Conservation (phyloP, 768 basidiomycete genomes). For the Mycena epipterygia region DNA sequence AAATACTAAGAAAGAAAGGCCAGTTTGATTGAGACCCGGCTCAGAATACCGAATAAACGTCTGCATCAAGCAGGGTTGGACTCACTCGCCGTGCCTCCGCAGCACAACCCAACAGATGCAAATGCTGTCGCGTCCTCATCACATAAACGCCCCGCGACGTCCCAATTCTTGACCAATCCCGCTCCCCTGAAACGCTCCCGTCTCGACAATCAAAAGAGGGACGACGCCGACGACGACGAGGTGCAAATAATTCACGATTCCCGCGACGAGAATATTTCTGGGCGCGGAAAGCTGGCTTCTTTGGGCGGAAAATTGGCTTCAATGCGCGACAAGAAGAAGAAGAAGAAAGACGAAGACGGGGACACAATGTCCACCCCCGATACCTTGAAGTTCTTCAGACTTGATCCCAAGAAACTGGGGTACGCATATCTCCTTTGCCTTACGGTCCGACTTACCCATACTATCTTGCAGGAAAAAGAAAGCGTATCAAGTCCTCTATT, state of each 20-base stretch:
- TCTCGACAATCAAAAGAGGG: slow-evolving; percentile 12
- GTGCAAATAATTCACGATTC: slow-evolving; percentile 41
- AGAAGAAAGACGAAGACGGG: slow-evolving; percentile 19
- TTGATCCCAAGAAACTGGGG: slow-evolving; percentile 50
- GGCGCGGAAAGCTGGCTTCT: not conserved
- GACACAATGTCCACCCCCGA: slow-evolving; percentile 45
- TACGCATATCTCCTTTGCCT: slow-evolving; percentile 1
- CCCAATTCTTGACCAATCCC: slow-evolving; percentile 21
- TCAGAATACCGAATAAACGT: slow-evolving; percentile 42
- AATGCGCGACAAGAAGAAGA: slow-evolving; percentile 24
- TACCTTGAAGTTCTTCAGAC: slow-evolving; percentile 63
- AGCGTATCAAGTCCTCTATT: slow-evolving; percentile 88
- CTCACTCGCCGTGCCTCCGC: slow-evolving; percentile 34
- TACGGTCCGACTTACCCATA: not conserved
- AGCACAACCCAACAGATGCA: not conserved
- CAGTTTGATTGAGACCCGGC: slow-evolving; percentile 22
- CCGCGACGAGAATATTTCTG: slow-evolving; percentile 16
- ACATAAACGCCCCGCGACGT: slow-evolving; percentile 33
- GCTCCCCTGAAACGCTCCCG: slow-evolving; percentile 46
- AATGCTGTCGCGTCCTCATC: slow-evolving; percentile 32
- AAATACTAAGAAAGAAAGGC: not conserved
- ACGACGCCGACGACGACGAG: slow-evolving; percentile 48
- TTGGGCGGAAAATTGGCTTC: not conserved
- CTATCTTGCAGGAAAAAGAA: slow-evolving; percentile 58
- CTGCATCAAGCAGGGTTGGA: slow-evolving; percentile 32